phyloP scores from a whole-genome alignment of 495 filamentous ascomycete species.

The Podospora didyma region DNA sequence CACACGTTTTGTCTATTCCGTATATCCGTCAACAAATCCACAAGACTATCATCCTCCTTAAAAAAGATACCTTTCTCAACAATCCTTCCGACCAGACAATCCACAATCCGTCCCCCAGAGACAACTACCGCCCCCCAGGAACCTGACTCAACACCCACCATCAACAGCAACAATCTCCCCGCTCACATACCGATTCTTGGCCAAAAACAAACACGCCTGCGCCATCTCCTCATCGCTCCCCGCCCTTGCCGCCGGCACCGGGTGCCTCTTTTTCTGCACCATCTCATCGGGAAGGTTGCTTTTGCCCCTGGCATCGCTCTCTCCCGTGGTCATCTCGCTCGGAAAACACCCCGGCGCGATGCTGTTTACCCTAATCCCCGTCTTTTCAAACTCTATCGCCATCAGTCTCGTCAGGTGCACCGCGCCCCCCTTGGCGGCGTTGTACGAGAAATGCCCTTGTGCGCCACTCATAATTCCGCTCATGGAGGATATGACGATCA shows the following conservation, averaged over 20 bases:
- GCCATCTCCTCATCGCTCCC: constrained; percentile 57
- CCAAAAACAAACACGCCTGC: constrained; percentile 51
- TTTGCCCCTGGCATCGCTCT: constrained; percentile 35
- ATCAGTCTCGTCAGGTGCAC: constrained; percentile 59
- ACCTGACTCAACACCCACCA: constrained; percentile 47
- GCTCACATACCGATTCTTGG: constrained; percentile 58
- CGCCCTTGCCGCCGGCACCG: constrained; percentile 44
- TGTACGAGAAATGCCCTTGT: constrained; percentile 55
- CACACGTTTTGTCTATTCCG: too few species aligned
- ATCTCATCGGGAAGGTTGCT: constrained; percentile 44
- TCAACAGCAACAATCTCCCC: constrained; percentile 59
- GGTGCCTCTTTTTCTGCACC: constrained; percentile 50
- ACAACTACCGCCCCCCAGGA: constrained; percentile 23
- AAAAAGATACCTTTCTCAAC: too few species aligned
- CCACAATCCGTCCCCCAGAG: too few species aligned
- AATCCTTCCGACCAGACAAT: too few species aligned
- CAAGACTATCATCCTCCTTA: too few species aligned
- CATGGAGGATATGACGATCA: constrained; percentile 50
- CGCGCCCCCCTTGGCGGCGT: constrained; percentile 53
- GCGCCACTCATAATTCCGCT: constrained; percentile 49
- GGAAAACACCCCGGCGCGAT: constrained; percentile 63
- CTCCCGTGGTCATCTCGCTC: constrained; percentile 41
- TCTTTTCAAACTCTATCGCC: constrained; percentile 47
- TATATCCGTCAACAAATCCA: too few species aligned
- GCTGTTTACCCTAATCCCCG: constrained; percentile 54